These are phyloP conservation scores for Solanum medicagineum DNA, from an alignment of 257 asterid genomes.

Conservation along the genomic window DNA sequence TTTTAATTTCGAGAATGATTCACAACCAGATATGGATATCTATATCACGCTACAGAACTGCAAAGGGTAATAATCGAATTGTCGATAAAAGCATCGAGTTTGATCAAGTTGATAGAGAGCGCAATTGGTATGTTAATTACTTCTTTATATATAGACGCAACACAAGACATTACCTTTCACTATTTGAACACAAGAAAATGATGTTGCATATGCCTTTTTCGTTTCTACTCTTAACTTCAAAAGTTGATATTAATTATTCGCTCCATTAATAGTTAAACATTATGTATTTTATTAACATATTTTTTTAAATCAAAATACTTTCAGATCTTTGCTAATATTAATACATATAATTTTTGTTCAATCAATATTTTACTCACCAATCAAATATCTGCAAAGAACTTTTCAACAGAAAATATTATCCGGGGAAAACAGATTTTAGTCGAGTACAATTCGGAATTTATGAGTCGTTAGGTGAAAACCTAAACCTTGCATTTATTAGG, in stretches of 20 bases:
- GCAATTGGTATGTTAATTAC: conserved; percentile 30
- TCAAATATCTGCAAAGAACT: not conserved
- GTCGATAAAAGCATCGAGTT: conserved; percentile 55
- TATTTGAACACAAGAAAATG: not conserved
- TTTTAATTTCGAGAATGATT: conserved; percentile 32
- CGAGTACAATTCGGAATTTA: not conserved
- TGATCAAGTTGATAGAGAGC: conserved; percentile 71
- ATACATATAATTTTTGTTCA: not conserved
- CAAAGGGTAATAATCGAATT: conserved; percentile 51
- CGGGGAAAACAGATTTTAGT: not conserved
- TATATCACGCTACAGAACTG: conserved; percentile 48
- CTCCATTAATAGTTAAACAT: not conserved
- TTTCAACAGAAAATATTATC: not conserved
- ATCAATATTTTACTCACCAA: not conserved
- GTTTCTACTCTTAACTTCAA: not conserved
- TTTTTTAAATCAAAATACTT: not conserved
- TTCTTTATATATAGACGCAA: no score
- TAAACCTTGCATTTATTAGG: not conserved
- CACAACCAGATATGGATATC: conserved; percentile 73
- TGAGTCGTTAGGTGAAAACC: not conserved
- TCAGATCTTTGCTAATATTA: not conserved
- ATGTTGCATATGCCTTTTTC: not conserved
- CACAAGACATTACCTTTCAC: not conserved
- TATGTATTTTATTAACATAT: no score
- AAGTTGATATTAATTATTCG: not conserved